Conservation (phyloP, 805 yeast genomes). For the Tetrapisispora phaffii region DNA sequence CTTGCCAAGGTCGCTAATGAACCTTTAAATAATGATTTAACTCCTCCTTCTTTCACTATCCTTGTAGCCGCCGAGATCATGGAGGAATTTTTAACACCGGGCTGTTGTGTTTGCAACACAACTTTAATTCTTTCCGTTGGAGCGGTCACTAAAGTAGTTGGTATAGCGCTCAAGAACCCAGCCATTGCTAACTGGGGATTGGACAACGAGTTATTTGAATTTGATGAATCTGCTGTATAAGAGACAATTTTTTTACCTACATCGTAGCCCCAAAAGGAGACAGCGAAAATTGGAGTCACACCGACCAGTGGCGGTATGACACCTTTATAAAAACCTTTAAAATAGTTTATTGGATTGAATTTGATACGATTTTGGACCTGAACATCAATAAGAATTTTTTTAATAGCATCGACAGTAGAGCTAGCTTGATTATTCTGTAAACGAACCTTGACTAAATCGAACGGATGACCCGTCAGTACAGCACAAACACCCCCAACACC, state of each 20-base stretch:
- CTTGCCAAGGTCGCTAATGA: conserved; percentile 86
- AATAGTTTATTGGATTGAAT: conserved; percentile 2
- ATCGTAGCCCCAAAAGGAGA: conserved; percentile 97
- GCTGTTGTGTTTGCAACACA: conserved; percentile 66
- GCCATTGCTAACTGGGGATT: conserved; percentile 75
- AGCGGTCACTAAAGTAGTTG: conserved; percentile 93
- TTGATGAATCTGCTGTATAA: conserved; percentile 26
- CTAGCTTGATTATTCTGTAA: conserved; percentile 66
- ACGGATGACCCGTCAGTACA: conserved; percentile 92
- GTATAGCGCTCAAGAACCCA: conserved; percentile 88
- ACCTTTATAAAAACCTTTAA: conserved; percentile 75
- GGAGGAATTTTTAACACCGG: conserved; percentile 6
- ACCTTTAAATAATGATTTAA: conserved; percentile 80
- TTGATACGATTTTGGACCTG: conserved; percentile 1
- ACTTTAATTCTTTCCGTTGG: conserved; percentile 96
- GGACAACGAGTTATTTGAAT: conserved; percentile 32
- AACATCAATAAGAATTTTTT: conserved; percentile 47
- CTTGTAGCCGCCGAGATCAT: conserved; percentile 43
- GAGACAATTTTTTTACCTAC: conserved; percentile 73
- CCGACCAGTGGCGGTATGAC: conserved; percentile 92
- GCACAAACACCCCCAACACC: conserved; percentile 97
- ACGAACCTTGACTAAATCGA: conserved; percentile 85
- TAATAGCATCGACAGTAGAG: conserved; percentile 58
- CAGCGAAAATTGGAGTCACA: conserved; percentile 97
- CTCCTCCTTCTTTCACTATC: conserved; percentile 71